Evolutionary conservation across 176 grass and related monocot species (phyloP).

Genomic region (Microstegium vimineum): DNA sequence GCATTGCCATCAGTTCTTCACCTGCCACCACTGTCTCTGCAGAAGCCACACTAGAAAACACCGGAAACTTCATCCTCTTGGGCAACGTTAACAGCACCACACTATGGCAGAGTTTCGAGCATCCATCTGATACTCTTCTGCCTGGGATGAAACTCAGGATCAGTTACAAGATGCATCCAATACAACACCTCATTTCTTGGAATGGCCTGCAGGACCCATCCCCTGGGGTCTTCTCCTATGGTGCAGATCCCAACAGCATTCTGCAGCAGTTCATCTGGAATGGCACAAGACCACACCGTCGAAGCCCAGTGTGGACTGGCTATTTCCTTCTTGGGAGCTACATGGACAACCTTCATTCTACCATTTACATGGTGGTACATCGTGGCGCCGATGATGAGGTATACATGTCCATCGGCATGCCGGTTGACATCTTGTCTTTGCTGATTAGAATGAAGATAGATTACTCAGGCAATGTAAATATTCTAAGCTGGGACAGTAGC

Average conservation of each 20-base stretch:
- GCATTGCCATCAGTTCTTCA: background rate
- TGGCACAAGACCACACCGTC: background rate
- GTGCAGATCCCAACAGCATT: constrained; percentile 15
- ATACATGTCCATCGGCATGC: constrained; percentile 31
- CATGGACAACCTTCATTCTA: background rate
- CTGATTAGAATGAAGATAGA: constrained; percentile 37
- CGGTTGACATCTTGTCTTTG: background rate
- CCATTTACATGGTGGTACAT: constrained; percentile 11
- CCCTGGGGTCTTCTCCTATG: constrained; percentile 32
- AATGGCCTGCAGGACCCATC: constrained; percentile 31
- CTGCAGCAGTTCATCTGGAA: constrained; percentile 45
- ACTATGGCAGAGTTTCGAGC: constrained; percentile 63
- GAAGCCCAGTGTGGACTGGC: constrained; percentile 48
- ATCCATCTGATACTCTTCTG: constrained; percentile 37
- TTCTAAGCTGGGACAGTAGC: constrained; percentile 30
- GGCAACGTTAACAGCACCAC: background rate
- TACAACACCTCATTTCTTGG: constrained; percentile 41
- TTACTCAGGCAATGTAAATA: constrained; percentile 28
- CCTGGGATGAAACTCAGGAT: constrained; percentile 49
- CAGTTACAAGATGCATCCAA: constrained; percentile 15
- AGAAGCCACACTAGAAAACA: constrained; percentile 29
- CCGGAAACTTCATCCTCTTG: constrained; percentile 35
- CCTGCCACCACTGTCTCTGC: background rate
- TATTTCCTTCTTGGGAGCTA: background rate
- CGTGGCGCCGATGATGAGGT: constrained; percentile 1